A percentile compares a stretch with the other conserved stretches of the same genome.
phyloP scores from a whole-genome alignment of 2,329 filamentous ascomycete species.

The Aspergillus sp. region DNA sequence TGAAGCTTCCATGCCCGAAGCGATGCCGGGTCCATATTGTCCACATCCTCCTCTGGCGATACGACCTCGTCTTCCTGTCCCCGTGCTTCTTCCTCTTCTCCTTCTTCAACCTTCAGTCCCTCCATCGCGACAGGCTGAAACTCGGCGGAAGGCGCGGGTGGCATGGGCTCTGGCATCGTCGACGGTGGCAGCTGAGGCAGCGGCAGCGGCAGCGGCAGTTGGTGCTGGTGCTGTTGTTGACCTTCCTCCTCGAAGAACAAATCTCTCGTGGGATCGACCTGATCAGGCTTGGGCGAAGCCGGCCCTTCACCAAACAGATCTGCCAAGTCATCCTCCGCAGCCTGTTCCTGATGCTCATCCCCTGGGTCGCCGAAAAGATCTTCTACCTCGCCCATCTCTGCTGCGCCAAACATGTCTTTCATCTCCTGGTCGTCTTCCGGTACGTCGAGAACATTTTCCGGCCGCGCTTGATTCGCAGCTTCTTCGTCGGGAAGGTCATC shows the following conservation, averaged over 20 bases:
- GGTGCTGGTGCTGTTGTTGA: conserved; percentile 9
- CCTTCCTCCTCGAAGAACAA: conserved; percentile 28
- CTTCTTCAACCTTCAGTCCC: background rate
- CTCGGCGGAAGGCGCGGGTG: conserved; percentile 9
- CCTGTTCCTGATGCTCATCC: conserved; percentile 15
- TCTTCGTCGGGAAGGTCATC: conserved; percentile 71
- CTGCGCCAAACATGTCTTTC: conserved; percentile 16
- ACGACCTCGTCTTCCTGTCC: conserved; percentile 8
- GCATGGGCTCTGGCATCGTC: conserved; percentile 8
- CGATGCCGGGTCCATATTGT: conserved; percentile 36
- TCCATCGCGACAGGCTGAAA: conserved; percentile 16
- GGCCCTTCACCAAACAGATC: conserved; percentile 42
- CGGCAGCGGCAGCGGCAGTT: too few relatives aligned
- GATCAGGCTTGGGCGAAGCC: conserved; percentile 25
- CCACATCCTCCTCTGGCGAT: conserved; percentile 17
- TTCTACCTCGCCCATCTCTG: conserved; percentile 27
- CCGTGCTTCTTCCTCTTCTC: conserved; percentile 14
- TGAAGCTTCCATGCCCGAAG: conserved; percentile 40
- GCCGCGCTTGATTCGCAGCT: conserved; percentile 9
- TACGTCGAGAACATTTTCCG: conserved; percentile 49
- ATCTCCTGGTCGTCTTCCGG: conserved; percentile 33
- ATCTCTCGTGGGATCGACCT: conserved; percentile 23
- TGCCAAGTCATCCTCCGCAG: conserved; percentile 35
- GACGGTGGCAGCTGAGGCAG: background rate
- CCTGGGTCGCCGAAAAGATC: conserved; percentile 23